Evolutionary conservation across 208 protist genomes (phyloP), one percentile per base, ranked within the genome.

Genomic region (Trypanosoma congolense): DNA sequence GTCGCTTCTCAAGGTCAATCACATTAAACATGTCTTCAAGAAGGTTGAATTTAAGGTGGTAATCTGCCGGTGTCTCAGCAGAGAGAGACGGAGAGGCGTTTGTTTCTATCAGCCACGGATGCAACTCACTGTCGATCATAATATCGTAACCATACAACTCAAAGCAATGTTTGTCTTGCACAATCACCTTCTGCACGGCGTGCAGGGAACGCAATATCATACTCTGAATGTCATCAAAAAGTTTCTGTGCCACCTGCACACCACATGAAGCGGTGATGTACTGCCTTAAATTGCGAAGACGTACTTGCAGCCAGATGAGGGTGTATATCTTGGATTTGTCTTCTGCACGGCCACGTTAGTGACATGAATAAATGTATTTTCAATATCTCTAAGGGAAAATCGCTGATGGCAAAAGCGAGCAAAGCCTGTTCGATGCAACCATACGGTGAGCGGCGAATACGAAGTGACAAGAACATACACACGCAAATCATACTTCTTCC

Each of bases 331-430:
- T 2, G 92, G 91, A 59, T 89, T 93, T 26, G 83, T 93, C 75
- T 98, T 98, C 69, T 98, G 95, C 56, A 98, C 92, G 19, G 96
- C 95, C 14, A 97, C 91, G 72, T 99, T 99, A 4, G 97, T 98
- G 28, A 99, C 86, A 60, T 99, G 97, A 30, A 98, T 89, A 60
- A 91, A 96, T 3, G 81, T 92, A 70, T 96, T 95, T 40, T 92
- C 87, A 38, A 96, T 91, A 56, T 96, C 87, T 35, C 86, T 78
- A 28, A 96, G 35, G 2, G 85, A 88, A 69, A 92, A 98, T 47
- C 87, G 81, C 50, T 93, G 87, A 43, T 96, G 89, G 67, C 83
- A 87, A 73, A 97, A 96, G 41, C 94, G 87, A 1, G 87, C 92
- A 36, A 97, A 89, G 3, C 90, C 94, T 26, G 92, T 94, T 19